Conservation (phyloP, 805 yeast species). For the Candida vartiovaarae region DNA sequence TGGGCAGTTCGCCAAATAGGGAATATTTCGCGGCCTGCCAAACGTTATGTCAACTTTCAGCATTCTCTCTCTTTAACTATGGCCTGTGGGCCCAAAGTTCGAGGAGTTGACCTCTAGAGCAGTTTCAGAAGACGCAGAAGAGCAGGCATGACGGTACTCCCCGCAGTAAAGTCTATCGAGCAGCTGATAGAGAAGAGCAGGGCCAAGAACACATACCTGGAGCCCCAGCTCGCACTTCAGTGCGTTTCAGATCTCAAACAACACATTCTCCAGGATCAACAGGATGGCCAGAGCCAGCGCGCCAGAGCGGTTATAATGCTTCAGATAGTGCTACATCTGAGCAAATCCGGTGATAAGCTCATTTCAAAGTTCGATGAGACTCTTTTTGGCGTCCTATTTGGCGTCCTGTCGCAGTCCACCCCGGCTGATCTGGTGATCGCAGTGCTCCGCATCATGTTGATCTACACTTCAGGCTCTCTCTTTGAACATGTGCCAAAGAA, state of each 20-base stretch:
- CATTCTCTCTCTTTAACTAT: too few species aligned
- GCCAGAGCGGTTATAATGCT: slow-evolving; percentile 43
- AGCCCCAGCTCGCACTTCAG: slow-evolving; percentile 13
- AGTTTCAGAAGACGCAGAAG: too few species aligned
- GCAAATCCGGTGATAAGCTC: slow-evolving; percentile 33
- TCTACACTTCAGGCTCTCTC: slow-evolving; percentile 17
- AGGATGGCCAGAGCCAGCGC: slow-evolving; percentile 24
- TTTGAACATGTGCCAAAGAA: slow-evolving; percentile 13
- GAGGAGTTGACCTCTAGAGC: too few species aligned
- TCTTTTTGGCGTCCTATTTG: slow-evolving; percentile 34
- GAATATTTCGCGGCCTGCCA: too few species aligned
- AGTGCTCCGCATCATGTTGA: slow-evolving; percentile 31
- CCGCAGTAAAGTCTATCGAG: slow-evolving; percentile 14
- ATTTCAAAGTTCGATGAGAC: slow-evolving; percentile 31
- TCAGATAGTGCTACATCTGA: slow-evolving; percentile 42
- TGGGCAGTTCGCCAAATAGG: not conserved
- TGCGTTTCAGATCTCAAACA: slow-evolving; percentile 30
- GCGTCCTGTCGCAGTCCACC: slow-evolving; percentile 35
- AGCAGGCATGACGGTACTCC: not conserved
- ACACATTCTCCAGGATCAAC: slow-evolving; percentile 11
- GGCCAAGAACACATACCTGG: slow-evolving; percentile 12
- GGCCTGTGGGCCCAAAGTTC: too few species aligned
- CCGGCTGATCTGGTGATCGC: slow-evolving; percentile 32
- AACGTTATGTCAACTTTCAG: too few species aligned
- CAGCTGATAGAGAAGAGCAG: slow-evolving; percentile 14